phyloP scores from a whole-genome alignment of 495 filamentous ascomycete species.

The Neohortaea acidophila region DNA sequence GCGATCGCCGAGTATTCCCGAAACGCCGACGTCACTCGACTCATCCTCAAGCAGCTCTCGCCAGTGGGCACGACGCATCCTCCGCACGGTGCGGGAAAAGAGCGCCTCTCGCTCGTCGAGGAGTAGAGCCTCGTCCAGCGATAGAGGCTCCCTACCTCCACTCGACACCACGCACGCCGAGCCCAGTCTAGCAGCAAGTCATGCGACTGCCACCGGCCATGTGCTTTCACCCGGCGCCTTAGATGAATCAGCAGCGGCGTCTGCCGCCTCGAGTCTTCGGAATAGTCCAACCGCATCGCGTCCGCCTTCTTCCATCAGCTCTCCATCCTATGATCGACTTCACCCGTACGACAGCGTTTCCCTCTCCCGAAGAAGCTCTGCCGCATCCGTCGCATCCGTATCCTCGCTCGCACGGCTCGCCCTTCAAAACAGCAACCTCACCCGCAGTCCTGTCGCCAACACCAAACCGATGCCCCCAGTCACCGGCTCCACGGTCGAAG shows the following conservation, averaged over 20 bases:
- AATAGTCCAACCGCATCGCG: conserved; percentile 16
- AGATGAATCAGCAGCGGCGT: conserved; percentile 14
- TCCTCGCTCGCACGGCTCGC: conserved; percentile 5
- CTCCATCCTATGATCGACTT: conserved; percentile 8
- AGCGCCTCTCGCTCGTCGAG: conserved; percentile 29
- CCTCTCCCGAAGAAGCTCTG: conserved; percentile 13
- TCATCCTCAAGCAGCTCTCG: conserved; percentile 27
- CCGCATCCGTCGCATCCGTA: conserved; percentile 5
- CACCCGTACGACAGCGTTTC: neutral
- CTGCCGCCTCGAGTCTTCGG: conserved; percentile 3
- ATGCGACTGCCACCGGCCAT: conserved; percentile 23
- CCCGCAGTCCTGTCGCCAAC: conserved; percentile 1
- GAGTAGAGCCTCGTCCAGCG: conserved; percentile 34
- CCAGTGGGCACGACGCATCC: conserved; percentile 29
- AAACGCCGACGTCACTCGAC: conserved; percentile 35
- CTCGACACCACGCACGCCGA: conserved; percentile 23
- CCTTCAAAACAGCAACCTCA: neutral
- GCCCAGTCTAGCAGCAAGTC: conserved; percentile 29
- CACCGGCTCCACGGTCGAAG: conserved; percentile 19
- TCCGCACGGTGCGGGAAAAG: conserved; percentile 31
- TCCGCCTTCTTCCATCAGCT: conserved; percentile 6
- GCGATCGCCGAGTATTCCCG: conserved; percentile 29
- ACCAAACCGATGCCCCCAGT: neutral
- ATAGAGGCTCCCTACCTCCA: conserved; percentile 31
- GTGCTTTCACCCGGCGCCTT: conserved; percentile 25